Evolutionary conservation across 306 rosid genomes (phyloP).

Genomic region (Dalbergia oliveri): DNA sequence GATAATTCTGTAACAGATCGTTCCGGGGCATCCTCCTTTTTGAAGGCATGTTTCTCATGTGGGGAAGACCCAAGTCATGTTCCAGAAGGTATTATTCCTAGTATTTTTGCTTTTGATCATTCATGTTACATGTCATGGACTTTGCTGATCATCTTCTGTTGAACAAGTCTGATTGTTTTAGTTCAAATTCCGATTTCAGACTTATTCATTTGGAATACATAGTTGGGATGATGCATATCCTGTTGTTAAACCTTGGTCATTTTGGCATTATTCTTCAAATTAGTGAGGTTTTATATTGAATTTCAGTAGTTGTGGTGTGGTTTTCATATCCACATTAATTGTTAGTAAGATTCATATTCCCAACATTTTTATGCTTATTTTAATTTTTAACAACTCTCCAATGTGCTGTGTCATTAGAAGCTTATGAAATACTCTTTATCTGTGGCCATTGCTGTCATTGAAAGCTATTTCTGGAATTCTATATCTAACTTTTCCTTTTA

Average conservation of each 20-base stretch:
- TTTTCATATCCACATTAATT: background rate
- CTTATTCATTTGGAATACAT: conserved; percentile 8
- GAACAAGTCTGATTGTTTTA: background rate
- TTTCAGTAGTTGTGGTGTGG: background rate
- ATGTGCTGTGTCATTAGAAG: conserved; percentile 22
- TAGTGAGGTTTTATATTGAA: conserved; percentile 27
- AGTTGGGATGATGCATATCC: background rate
- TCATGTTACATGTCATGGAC: conserved; percentile 25
- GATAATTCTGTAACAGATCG: conserved; percentile 56
- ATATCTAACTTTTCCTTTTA: conserved; percentile 36
- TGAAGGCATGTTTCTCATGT: conserved; percentile 89
- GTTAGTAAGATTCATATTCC: conserved; percentile 14
- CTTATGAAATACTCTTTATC: conserved; percentile 25
- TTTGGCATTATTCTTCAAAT: background rate
- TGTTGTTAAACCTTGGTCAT: conserved; percentile 1
- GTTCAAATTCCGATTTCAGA: background rate
- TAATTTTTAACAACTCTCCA: conserved; percentile 5
- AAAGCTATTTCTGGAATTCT: conserved; percentile 27
- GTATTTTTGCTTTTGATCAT: conserved; percentile 37
- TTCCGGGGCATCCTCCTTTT: conserved; percentile 61
- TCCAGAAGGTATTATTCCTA: conserved; percentile 68
- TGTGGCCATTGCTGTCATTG: conserved; percentile 4
- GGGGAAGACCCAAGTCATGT: conserved; percentile 80
- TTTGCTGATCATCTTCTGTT: conserved; percentile 18
- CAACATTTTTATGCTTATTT: conserved; percentile 27